Evolutionary conservation across 176 grass and related monocot species (phyloP), one percentile per base, ranked within the genome.

Genomic region (Oryza nivara): DNA sequence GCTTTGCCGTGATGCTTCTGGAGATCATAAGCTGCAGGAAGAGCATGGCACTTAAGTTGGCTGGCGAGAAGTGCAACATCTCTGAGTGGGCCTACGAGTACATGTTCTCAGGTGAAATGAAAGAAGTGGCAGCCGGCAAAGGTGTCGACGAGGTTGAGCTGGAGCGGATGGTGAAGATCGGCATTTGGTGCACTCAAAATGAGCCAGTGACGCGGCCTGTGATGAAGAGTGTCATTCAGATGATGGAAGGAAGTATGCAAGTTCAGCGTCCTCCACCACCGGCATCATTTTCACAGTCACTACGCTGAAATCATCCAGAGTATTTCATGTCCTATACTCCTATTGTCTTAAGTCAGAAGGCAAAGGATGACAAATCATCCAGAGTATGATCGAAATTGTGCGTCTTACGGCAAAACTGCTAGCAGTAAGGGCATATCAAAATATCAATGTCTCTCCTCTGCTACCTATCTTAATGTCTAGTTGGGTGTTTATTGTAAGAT

Each of bases 171-270:
- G 87, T 92, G 48, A 87, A 86, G 61, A 70, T 89, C 2, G 84
- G 80, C 13, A 85, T 92, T 26, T 92, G 91, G 76, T 92, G 91
- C 70, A 86, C 86, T 8, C 84, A 92, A 48, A 76, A 87, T 40
- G 75, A 92, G 28, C 91, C 87, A 16, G 74, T 86, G 3, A 70
- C 82, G 15, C 75, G 75, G 56, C 87, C 87, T 26, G 78, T 19
- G 0, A 89, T 87, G 91, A 92, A 78, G 76, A 86, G 35, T 3
- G 69, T 89, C 5, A 73, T 84, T 64, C 75, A 63, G 72, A 92
- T 92, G 90, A 80, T 89, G 15, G 90, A 92, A 82, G 90, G 83
- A 22, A 76, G 74, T 43, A 1, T 74, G 61, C 19, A 89, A 76
- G 86, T 92, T 54, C 68, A 61, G 58, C 70, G 49, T 11, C 85